Evolutionary conservation across 192 early-diverging fungal genomes (phyloP).

Genomic region (Rhizoclosmatium sp.): DNA sequence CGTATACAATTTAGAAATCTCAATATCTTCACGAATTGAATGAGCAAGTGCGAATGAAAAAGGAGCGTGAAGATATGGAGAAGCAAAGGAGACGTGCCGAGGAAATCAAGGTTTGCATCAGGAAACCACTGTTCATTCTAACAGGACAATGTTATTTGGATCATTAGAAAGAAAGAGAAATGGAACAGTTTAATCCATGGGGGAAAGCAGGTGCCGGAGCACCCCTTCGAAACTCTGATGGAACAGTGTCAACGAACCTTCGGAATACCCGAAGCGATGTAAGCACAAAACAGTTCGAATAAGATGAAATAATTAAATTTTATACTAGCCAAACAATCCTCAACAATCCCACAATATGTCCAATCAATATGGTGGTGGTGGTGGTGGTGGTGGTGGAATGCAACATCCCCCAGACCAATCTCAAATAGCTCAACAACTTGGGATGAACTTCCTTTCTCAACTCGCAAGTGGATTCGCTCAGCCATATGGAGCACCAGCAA

Average conservation of each 20-base stretch:
- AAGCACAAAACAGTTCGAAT: not conserved
- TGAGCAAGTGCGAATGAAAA: slow-evolving; percentile 39
- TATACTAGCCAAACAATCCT: not conserved
- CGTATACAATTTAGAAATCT: slow-evolving; percentile 5
- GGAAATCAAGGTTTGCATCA: slow-evolving; percentile 32
- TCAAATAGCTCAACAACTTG: not conserved
- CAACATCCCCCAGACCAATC: not conserved
- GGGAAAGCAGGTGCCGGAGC: slow-evolving; percentile 40
- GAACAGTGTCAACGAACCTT: slow-evolving; percentile 25
- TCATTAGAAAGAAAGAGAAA: slow-evolving; percentile 43
- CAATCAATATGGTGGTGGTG: not conserved
- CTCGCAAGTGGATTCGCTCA: too few species aligned
- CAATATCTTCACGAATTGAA: slow-evolving; percentile 44
- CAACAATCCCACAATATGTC: not conserved
- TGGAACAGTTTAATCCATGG: slow-evolving; percentile 46
- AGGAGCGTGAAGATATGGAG: slow-evolving; percentile 35
- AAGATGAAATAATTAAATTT: too few species aligned
- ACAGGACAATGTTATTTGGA: not conserved
- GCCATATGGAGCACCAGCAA: not conserved
- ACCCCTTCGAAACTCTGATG: slow-evolving; percentile 22
- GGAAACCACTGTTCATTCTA: not conserved
- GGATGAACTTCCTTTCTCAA: not conserved
- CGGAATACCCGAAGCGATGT: slow-evolving; percentile 19
- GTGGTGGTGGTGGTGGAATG: not conserved
- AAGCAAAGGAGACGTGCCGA: slow-evolving; percentile 10